phyloP scores from a whole-genome alignment of 805 yeast genomes.

The Isabelozyma pseudorhagii region DNA sequence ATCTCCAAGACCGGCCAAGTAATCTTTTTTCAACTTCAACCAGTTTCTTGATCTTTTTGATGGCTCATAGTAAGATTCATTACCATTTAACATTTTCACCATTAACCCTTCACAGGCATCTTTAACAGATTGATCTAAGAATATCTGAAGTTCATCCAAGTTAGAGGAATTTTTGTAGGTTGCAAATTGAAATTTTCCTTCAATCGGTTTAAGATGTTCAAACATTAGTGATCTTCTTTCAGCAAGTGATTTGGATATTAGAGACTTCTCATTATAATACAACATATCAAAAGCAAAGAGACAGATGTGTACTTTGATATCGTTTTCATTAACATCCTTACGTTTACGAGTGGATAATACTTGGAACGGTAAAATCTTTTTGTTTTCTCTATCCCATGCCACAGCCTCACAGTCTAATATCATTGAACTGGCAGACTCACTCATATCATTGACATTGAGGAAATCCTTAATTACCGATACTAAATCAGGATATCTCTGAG shows the following conservation, averaged over 20 bases:
- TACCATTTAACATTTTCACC: constrained; percentile 85
- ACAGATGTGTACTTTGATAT: constrained; percentile 88
- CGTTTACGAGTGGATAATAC: constrained; percentile 89
- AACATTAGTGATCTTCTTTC: constrained; percentile 66
- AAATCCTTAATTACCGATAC: constrained; percentile 64
- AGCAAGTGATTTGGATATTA: constrained; percentile 61
- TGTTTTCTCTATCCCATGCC: constrained; percentile 82
- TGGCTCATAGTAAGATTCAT: constrained; percentile 85
- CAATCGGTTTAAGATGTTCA: constrained; percentile 54
- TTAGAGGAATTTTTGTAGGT: constrained; percentile 67
- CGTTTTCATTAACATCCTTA: constrained; percentile 84
- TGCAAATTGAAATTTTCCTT: constrained; percentile 83
- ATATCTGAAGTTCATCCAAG: constrained; percentile 71
- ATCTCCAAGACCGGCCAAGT: constrained; percentile 93
- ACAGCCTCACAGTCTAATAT: constrained; percentile 96
- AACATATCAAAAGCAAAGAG: constrained; percentile 88
- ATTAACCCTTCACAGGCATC: constrained; percentile 94
- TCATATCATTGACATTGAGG: constrained; percentile 24
- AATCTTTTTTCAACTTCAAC: constrained; percentile 94
- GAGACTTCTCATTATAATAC: constrained; percentile 67
- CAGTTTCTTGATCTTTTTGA: constrained; percentile 93
- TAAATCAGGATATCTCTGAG: constrained; percentile 91
- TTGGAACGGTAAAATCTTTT: constrained; percentile 91
- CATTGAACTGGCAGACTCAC: constrained; percentile 46
- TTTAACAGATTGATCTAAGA: constrained; percentile 84